Percentiles rank a stretch among this genome's conserved stretches.
Conservation (phyloP, 2,329 filamentous ascomycete species). For the Xylaria sp. region DNA sequence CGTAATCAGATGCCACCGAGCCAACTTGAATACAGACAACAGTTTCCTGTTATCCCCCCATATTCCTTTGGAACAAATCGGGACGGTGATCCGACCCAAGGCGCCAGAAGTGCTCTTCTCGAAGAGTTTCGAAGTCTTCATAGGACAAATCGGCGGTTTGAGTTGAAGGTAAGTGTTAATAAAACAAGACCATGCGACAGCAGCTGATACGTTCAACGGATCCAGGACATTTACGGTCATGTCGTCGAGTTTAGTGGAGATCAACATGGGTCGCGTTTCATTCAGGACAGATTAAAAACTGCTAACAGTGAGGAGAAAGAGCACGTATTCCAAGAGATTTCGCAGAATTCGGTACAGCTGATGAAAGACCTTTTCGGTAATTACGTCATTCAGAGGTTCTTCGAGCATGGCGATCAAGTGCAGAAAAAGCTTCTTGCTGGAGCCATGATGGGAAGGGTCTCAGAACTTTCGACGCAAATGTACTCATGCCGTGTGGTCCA, state of each 20-base stretch:
- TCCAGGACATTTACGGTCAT: conserved; percentile 81
- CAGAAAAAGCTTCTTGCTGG: conserved; percentile 90
- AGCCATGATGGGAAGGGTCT: conserved; percentile 87
- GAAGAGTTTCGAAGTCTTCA: conserved; percentile 82
- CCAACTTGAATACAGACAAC: conserved; percentile 51
- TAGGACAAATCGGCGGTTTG: conserved; percentile 78
- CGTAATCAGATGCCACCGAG: conserved; percentile 47
- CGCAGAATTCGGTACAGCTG: conserved; percentile 82
- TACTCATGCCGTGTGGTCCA: conserved; percentile 97
- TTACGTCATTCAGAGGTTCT: conserved; percentile 98
- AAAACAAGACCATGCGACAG: not conserved
- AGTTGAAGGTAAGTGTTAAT: conserved; percentile 71
- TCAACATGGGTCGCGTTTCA: conserved; percentile 94
- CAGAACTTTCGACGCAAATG: conserved; percentile 83
- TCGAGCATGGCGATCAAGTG: conserved; percentile 91
- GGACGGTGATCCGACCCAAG: conserved; percentile 68
- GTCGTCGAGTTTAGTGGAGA: conserved; percentile 96
- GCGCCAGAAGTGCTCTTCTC: conserved; percentile 75
- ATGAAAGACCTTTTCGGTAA: conserved; percentile 99
- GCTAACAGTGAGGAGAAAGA: conserved; percentile 98
- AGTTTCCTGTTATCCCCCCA: conserved; percentile 42
- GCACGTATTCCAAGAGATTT: conserved; percentile 86
- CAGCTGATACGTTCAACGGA: conserved; percentile 34
- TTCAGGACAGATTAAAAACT: conserved; percentile 89
- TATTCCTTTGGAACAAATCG: conserved; percentile 55